These are phyloP conservation scores for Calocybe gangraenosa DNA, from an alignment of 768 basidiomycete species.

Conservation along the genomic window DNA sequence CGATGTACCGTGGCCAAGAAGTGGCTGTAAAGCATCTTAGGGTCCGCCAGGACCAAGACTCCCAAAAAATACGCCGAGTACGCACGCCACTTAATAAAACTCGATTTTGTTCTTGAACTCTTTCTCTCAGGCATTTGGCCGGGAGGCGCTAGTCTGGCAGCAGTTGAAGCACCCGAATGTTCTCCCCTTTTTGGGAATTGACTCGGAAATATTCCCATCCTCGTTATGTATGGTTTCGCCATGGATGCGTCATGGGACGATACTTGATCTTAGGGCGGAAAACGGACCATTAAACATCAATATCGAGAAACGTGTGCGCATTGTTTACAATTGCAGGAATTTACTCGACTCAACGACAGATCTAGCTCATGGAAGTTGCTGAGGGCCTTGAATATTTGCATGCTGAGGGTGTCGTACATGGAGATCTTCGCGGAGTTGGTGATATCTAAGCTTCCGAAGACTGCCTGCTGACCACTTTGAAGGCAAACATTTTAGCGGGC, in stretches of 20 bases:
- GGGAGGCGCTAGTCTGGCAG: slow-evolving; percentile 25
- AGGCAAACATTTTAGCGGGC: slow-evolving; percentile 30
- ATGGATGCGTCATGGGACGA: slow-evolving; percentile 25
- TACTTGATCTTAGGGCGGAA: slow-evolving; percentile 17
- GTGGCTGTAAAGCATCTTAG: slow-evolving; percentile 16
- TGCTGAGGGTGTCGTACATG: slow-evolving; percentile 18
- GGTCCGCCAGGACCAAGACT: slow-evolving; percentile 16
- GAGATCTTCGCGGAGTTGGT: slow-evolving; percentile 20
- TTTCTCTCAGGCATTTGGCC: slow-evolving; percentile 19
- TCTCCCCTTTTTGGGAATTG: slow-evolving; percentile 24
- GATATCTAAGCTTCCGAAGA: background rate
- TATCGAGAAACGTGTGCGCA: slow-evolving; percentile 11
- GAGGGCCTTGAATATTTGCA: slow-evolving; percentile 21
- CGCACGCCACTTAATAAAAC: background rate
- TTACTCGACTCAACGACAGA: background rate
- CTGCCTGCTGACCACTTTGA: background rate
- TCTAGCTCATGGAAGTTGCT: slow-evolving; percentile 18
- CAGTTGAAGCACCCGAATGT: slow-evolving; percentile 23
- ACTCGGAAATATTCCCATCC: slow-evolving; percentile 17
- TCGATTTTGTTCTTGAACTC: background rate
- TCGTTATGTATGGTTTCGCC: slow-evolving; percentile 25
- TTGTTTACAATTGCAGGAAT: background rate
- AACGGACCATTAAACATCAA: slow-evolving; percentile 17
- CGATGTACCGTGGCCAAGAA: slow-evolving; percentile 15
- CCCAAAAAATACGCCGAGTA: slow-evolving; percentile 13